phyloP scores from a whole-genome alignment of 805 yeast species.

The Lipomyces kockii region DNA sequence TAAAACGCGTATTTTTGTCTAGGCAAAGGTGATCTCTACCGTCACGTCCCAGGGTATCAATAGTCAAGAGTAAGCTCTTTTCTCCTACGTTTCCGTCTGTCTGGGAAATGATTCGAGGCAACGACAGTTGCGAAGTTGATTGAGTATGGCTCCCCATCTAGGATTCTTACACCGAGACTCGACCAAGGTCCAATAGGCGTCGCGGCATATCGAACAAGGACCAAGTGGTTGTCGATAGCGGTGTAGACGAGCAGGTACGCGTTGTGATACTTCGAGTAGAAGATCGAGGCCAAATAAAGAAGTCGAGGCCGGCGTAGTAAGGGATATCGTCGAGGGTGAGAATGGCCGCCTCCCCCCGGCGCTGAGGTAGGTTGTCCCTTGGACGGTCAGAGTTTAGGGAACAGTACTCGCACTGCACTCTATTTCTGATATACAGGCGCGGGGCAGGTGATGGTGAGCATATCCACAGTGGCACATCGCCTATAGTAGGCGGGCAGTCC shows the following conservation, averaged over 20 bases:
- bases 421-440: slow-evolving; percentile 7
- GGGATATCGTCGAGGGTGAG: not conserved
- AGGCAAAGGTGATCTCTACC: too few relatives aligned
- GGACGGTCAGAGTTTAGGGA: slow-evolving; percentile 12
- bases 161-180: too few relatives aligned
- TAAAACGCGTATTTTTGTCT: too few relatives aligned
- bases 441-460: slow-evolving; percentile 17
- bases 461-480: too few relatives aligned
- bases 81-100: too few relatives aligned
- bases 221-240: not conserved
- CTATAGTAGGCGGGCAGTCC: too few relatives aligned
- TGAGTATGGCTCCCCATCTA: too few relatives aligned
- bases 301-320: not conserved
- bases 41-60: too few relatives aligned
- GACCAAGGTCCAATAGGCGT: slow-evolving; percentile 1
- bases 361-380: slow-evolving; percentile 9
- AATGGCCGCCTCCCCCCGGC: slow-evolving; percentile 6
- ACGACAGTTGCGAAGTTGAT: too few relatives aligned
- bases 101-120: too few relatives aligned
- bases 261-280: slow-evolving; percentile 20
- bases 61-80: too few relatives aligned
- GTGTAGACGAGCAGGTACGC: not conserved
- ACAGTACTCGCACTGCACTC: slow-evolving; percentile 10
- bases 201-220: not conserved
- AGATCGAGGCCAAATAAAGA: slow-evolving; percentile 13